These are phyloP conservation scores for Alternaria ethzedia DNA, from an alignment of 2,329 filamentous ascomycete genomes.

Conservation along the genomic window DNA sequence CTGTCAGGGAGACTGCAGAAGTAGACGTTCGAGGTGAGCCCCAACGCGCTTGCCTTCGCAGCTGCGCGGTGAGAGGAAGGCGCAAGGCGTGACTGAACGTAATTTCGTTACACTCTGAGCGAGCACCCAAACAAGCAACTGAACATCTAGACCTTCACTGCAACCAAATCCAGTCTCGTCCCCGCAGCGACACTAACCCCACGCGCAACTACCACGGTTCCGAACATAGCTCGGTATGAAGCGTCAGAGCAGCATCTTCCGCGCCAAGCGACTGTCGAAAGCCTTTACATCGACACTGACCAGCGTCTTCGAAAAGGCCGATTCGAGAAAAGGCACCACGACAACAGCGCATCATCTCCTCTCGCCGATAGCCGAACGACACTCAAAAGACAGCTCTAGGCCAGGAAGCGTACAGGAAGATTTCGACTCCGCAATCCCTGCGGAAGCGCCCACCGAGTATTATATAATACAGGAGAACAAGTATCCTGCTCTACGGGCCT, in stretches of 20 bases:
- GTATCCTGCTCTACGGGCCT: conserved; percentile 16
- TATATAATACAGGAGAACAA: conserved; percentile 15
- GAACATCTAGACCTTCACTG: neutral
- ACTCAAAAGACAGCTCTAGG: neutral
- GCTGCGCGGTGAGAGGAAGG: neutral
- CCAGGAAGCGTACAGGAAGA: conserved; percentile 7
- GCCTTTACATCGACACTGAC: conserved; percentile 8
- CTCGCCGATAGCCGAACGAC: neutral
- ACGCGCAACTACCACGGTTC: neutral
- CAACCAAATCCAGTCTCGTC: neutral
- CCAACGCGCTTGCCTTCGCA: neutral
- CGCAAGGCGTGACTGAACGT: neutral
- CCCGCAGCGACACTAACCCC: neutral
- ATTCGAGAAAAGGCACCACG: neutral
- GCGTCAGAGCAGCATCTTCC: conserved; percentile 2
- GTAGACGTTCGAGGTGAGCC: neutral
- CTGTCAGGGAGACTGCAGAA: neutral
- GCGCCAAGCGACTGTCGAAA: conserved; percentile 6
- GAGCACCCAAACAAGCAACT: neutral
- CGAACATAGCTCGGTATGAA: conserved; percentile 1
- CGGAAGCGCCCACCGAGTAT: conserved; percentile 14
- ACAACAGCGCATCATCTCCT: neutral
- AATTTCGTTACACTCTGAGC: neutral
- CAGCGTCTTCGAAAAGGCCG: conserved; percentile 7
- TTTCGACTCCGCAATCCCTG: conserved; percentile 4